phyloP scores from a whole-genome alignment of 768 basidiomycete species.

The Macrolepiota albuminosa region DNA sequence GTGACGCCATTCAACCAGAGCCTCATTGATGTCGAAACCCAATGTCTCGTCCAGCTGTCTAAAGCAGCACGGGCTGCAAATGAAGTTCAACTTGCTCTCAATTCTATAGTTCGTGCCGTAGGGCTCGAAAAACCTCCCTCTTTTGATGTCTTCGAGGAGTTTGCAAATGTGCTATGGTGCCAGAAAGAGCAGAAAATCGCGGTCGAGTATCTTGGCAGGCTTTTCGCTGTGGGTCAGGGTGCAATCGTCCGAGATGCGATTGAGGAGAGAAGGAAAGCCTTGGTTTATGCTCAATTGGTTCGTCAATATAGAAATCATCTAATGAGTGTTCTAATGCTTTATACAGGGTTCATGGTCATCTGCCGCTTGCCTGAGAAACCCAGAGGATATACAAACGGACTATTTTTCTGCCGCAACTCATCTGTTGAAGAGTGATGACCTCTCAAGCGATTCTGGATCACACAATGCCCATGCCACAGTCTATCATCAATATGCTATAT shows the following conservation, averaged over 20 bases:
- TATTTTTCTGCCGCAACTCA: constrained; percentile 67
- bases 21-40: constrained; percentile 59
- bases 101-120: constrained; percentile 77
- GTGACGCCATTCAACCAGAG: constrained; percentile 44
- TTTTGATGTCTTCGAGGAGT: constrained; percentile 68
- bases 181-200: constrained; percentile 84
- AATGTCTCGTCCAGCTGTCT: constrained; percentile 68
- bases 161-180: constrained; percentile 86
- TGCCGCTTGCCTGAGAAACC: constrained; percentile 78
- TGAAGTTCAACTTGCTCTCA: constrained; percentile 79
- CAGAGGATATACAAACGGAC: constrained; percentile 58
- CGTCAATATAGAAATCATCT: constrained; percentile 17
- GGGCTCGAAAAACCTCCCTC: constrained; percentile 41
- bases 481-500: constrained; percentile 79
- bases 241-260: constrained; percentile 7
- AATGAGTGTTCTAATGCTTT: background rate
- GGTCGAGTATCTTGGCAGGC: constrained; percentile 59
- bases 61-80: constrained; percentile 63
- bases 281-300: constrained; percentile 63
- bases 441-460: constrained; percentile 13
- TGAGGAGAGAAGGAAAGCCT: constrained; percentile 27
- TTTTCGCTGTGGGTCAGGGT: constrained; percentile 20
- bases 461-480: constrained; percentile 46
- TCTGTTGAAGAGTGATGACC: constrained; percentile 21
- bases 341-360: constrained; percentile 86